Percentiles rank a stretch among this genome's conserved stretches.
phyloP scores from a whole-genome alignment of 2,329 filamentous ascomycete species.

The Fusarium sp. region DNA sequence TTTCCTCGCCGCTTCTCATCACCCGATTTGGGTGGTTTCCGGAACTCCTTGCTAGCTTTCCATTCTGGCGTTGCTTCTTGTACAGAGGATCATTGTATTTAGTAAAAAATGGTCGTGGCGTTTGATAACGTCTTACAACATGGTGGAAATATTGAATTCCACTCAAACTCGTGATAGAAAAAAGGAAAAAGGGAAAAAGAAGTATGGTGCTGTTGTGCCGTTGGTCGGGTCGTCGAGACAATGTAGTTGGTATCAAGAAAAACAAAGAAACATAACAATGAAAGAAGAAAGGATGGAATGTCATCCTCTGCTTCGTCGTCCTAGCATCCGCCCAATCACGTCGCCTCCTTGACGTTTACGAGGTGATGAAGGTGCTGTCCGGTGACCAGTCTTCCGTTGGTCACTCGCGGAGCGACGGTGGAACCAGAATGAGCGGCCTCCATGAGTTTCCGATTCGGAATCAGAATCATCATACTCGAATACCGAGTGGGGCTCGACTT shows the following conservation, averaged over 20 bases:
- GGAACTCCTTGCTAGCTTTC: constrained; percentile 27
- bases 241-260: constrained; percentile 38
- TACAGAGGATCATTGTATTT: constrained; percentile 11
- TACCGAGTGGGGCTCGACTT: constrained; percentile 53
- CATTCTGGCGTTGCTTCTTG: constrained; percentile 14
- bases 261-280: constrained; percentile 12
- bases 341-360: constrained; percentile 49
- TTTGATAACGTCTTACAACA: constrained; percentile 27
- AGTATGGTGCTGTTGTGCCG: constrained; percentile 8
- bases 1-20: constrained; percentile 11
- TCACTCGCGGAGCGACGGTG: constrained; percentile 53
- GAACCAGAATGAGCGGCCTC: constrained; percentile 57
- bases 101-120: constrained; percentile 14
- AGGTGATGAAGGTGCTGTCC: constrained; percentile 42
- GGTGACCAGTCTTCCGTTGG: constrained; percentile 37
- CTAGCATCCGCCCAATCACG: constrained; percentile 54
- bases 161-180: constrained; percentile 18
- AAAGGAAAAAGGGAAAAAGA: neutral
- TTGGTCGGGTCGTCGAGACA: constrained; percentile 38
- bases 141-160: constrained; percentile 1
- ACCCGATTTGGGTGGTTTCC: constrained; percentile 14
- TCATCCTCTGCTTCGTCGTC: constrained; percentile 47
- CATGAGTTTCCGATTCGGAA: constrained; percentile 48
- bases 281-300: neutral
- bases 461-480: constrained; percentile 63